These are phyloP conservation scores for Leucoagaricus sp. DNA, from an alignment of 1,284 basidiomycete genomes.

Conservation along the genomic window DNA sequence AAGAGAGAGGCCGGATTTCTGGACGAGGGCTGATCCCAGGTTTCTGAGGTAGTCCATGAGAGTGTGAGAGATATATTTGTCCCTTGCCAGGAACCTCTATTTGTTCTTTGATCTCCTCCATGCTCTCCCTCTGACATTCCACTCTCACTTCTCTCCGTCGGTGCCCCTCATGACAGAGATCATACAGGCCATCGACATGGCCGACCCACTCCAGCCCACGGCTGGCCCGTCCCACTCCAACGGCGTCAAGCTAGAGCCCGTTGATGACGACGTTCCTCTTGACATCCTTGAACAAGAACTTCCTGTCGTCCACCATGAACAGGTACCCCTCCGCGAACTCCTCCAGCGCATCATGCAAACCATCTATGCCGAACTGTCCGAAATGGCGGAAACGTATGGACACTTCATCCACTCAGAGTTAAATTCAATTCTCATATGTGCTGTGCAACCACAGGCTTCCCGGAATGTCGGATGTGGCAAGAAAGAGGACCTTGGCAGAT, in stretches of 20 bases:
- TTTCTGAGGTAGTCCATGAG: constrained; percentile 84
- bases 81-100: background rate
- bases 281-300: constrained; percentile 76
- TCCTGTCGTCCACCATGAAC: constrained; percentile 73
- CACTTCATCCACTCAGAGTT: background rate
- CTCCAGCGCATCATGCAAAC: constrained; percentile 77
- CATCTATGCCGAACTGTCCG: constrained; percentile 82
- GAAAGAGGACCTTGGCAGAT: constrained; percentile 82
- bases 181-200: background rate
- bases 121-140: constrained; percentile 3
- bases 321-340: constrained; percentile 74
- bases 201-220: background rate
- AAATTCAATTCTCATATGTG: constrained; percentile 3
- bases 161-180: constrained; percentile 3
- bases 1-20: constrained; percentile 87
- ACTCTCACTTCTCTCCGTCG: too few species aligned
- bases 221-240: constrained; percentile 5
- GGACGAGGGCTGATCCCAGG: constrained; percentile 85
- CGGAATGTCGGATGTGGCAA: constrained; percentile 78
- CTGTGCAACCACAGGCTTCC: constrained; percentile 60
- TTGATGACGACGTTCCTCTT: constrained; percentile 44
- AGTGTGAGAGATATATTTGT: background rate
- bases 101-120: background rate
- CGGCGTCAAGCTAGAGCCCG: constrained; percentile 4
- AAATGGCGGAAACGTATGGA: constrained; percentile 83